Percentiles rank a stretch among this genome's conserved stretches.
phyloP scores from a whole-genome alignment of 345 rosid genomes.

The Streptanthus diversifolius region DNA sequence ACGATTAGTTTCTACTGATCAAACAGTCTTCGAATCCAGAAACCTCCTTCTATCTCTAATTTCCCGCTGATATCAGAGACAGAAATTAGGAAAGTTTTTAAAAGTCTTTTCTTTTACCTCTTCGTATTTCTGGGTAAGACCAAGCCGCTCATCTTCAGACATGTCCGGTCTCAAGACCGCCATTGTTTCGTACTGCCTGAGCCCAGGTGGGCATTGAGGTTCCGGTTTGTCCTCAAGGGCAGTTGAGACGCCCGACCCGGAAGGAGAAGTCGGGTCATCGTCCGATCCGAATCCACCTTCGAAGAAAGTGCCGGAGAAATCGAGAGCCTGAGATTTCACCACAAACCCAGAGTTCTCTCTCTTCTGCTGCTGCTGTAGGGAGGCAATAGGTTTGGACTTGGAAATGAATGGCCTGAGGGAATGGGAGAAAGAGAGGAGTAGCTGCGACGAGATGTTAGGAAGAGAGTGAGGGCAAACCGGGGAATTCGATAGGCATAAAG shows the following conservation, averaged over 20 bases:
- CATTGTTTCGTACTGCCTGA: slow-evolving; percentile 84
- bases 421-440: slow-evolving; percentile 46
- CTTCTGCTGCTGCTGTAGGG: slow-evolving; percentile 21
- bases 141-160: slow-evolving; percentile 90
- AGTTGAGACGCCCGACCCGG: slow-evolving; percentile 43
- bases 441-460: slow-evolving; percentile 31
- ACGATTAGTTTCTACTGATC: not conserved
- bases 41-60: not conserved
- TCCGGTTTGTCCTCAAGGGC: slow-evolving; percentile 70
- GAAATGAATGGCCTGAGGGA: slow-evolving; percentile 39
- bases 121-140: slow-evolving; percentile 91
- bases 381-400: slow-evolving; percentile 27
- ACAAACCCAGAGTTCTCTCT: not conserved
- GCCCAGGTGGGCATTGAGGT: slow-evolving; percentile 93
- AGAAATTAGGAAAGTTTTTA: not conserved
- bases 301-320: slow-evolving; percentile 75
- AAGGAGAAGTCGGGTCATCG: slow-evolving; percentile 53
- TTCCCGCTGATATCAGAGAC: not conserved
- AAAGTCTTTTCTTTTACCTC: slow-evolving; percentile 52
- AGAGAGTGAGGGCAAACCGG: slow-evolving; percentile 37
- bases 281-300: slow-evolving; percentile 70
- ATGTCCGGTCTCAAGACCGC: slow-evolving; percentile 86
- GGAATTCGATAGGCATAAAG: slow-evolving; percentile 38
- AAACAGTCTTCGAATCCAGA: not conserved
- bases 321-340: slow-evolving; percentile 59